Percentiles rank a stretch among this genome's conserved stretches.
These are phyloP conservation scores for Cystobasidiaceae sp. DNA, from an alignment of 1,284 basidiomycete genomes.

Conservation along the genomic window DNA sequence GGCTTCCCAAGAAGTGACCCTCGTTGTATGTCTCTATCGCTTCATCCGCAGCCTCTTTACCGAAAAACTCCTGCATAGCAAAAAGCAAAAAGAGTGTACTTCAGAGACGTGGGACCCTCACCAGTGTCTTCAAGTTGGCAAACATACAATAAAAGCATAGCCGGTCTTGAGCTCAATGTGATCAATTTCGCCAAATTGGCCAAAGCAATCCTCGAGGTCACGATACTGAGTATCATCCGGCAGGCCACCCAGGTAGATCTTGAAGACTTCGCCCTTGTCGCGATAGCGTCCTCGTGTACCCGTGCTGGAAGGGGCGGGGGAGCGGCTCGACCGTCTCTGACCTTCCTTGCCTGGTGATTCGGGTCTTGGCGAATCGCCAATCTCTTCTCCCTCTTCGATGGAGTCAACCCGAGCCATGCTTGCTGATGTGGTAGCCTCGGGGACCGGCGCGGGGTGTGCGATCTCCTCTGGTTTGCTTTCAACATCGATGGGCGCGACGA, in stretches of 20 bases:
- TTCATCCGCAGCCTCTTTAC: slow-evolving; percentile 35
- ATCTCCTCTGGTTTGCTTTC: not conserved
- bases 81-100: not conserved
- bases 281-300: not conserved
- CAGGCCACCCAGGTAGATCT: slow-evolving; percentile 42
- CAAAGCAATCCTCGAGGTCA: slow-evolving; percentile 42
- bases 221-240: slow-evolving; percentile 38
- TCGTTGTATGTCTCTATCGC: slow-evolving; percentile 42
- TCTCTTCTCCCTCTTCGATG: slow-evolving; percentile 13
- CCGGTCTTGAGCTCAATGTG: slow-evolving; percentile 39
- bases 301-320: not conserved
- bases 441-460: not conserved
- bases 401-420: not conserved
- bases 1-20: slow-evolving; percentile 42
- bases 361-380: not conserved
- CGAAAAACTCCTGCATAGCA: slow-evolving; percentile 37
- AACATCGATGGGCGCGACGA: too few species aligned
- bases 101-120: not conserved
- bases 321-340: not conserved
- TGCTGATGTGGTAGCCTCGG: not conserved
- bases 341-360: not conserved
- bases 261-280: slow-evolving; percentile 20
- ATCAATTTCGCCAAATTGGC: slow-evolving; percentile 40
- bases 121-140: not conserved
- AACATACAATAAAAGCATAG: slow-evolving; percentile 42